Percentiles rank a stretch among this genome's conserved stretches.
These are phyloP conservation scores for Leccinum huronense DNA, from an alignment of 1,284 basidiomycete species.

Conservation along the genomic window DNA sequence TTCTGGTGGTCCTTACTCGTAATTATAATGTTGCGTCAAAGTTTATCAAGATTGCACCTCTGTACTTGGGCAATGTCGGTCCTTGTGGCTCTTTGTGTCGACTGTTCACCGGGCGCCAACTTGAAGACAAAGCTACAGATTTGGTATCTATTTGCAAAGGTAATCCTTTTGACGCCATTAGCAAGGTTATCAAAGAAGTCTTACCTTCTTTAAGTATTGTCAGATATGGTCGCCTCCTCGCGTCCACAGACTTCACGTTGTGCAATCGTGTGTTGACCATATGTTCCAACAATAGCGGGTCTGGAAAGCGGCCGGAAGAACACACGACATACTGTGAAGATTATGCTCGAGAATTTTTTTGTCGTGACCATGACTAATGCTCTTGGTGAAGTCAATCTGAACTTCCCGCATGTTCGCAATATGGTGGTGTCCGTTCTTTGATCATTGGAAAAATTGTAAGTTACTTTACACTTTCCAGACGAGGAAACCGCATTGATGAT, in stretches of 20 bases:
- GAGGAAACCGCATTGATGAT: constrained; percentile 9
- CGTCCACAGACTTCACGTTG: constrained; percentile 84
- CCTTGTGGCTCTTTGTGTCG: constrained; percentile 88
- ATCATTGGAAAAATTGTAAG: constrained; percentile 88
- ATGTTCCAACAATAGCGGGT: constrained; percentile 61
- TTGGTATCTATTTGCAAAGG: constrained; percentile 86
- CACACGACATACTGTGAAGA: constrained; percentile 85
- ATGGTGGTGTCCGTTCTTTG: constrained; percentile 85
- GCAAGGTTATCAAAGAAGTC: constrained; percentile 89
- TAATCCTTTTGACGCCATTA: constrained; percentile 87
- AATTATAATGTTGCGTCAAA: constrained; percentile 58
- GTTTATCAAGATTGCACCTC: constrained; percentile 70
- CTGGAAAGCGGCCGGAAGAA: constrained; percentile 71
- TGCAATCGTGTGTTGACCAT: constrained; percentile 87
- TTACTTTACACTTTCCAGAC: constrained; percentile 15
- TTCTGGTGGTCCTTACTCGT: constrained; percentile 81
- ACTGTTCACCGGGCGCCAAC: constrained; percentile 67
- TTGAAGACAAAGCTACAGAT: constrained; percentile 71
- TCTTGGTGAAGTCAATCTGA: constrained; percentile 91
- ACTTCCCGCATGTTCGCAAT: constrained; percentile 88
- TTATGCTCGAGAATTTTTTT: constrained; percentile 99
- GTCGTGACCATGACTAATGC: constrained; percentile 88
- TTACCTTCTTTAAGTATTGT: too few relatives aligned
- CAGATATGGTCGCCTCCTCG: constrained; percentile 87
- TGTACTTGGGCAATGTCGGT: constrained; percentile 92